phyloP scores from a whole-genome alignment of 768 basidiomycete genomes.

The Porphyrellus cyaneotinctus region DNA sequence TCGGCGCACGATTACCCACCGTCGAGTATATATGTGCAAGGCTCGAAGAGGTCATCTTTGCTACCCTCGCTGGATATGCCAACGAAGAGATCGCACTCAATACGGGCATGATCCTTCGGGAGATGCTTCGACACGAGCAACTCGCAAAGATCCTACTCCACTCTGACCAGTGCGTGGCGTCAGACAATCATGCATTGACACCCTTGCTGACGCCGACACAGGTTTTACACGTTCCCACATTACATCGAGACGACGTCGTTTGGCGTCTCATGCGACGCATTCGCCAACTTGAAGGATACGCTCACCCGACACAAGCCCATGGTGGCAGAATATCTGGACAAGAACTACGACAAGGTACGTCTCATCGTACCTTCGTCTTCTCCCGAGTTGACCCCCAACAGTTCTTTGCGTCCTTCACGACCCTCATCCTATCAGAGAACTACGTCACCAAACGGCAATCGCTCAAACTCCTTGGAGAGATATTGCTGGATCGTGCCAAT shows the following conservation, averaged over 20 bases:
- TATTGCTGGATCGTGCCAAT: slow-evolving; percentile 94
- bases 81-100: slow-evolving; percentile 96
- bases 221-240: slow-evolving; percentile 94
- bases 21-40: slow-evolving; percentile 87
- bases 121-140: slow-evolving; percentile 93
- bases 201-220: slow-evolving; percentile 28
- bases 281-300: slow-evolving; percentile 96
- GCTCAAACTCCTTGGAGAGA: slow-evolving; percentile 95
- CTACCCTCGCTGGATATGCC: slow-evolving; percentile 86
- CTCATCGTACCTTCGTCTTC: background rate
- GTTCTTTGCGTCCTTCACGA: slow-evolving; percentile 96
- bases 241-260: slow-evolving; percentile 98
- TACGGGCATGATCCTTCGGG: slow-evolving; percentile 95
- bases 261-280: slow-evolving; percentile 96
- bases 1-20: slow-evolving; percentile 92
- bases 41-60: slow-evolving; percentile 72
- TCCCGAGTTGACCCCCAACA: slow-evolving; percentile 29
- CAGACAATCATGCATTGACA: background rate
- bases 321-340: slow-evolving; percentile 95
- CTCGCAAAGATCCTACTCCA: slow-evolving; percentile 85
- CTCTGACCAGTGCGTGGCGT: slow-evolving; percentile 79
- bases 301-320: slow-evolving; percentile 96
- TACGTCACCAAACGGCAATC: slow-evolving; percentile 99
- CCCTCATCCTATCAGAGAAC: slow-evolving; percentile 88
- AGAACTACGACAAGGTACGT: slow-evolving; percentile 91